Conservation (phyloP, 2,329 filamentous ascomycete species). For the Claviceps cyperi region DNA sequence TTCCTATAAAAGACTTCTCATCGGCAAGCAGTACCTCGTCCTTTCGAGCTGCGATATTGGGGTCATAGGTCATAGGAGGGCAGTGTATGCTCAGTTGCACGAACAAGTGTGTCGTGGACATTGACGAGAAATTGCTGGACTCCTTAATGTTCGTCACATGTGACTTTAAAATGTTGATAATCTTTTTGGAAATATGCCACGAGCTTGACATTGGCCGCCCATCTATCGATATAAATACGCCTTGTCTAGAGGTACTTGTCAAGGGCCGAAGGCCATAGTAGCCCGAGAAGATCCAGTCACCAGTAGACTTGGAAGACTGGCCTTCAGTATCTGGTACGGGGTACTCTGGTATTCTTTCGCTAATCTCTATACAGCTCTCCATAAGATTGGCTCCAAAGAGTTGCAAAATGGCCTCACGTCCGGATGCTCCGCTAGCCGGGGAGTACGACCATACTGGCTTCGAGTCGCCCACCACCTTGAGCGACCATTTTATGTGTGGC, state of each 20-base stretch:
- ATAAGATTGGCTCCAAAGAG: constrained; percentile 44
- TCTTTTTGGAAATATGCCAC: constrained; percentile 35
- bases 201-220: constrained; percentile 44
- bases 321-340: neutral
- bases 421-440: constrained; percentile 31
- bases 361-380: constrained; percentile 34
- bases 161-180: constrained; percentile 38
- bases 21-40: constrained; percentile 56
- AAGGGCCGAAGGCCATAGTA: constrained; percentile 35
- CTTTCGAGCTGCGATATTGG: constrained; percentile 58
- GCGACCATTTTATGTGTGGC: constrained; percentile 43
- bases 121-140: neutral
- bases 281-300: constrained; percentile 30
- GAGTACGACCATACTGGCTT: constrained; percentile 45
- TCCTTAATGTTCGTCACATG: constrained; percentile 11
- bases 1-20: constrained; percentile 27
- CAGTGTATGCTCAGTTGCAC: constrained; percentile 50
- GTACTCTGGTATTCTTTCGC: constrained; percentile 4
- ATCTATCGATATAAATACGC: constrained; percentile 52
- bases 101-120: constrained; percentile 37
- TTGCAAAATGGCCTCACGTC: constrained; percentile 46
- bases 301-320: neutral
- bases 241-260: constrained; percentile 5
- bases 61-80: constrained; percentile 49
- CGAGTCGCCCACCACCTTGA: constrained; percentile 43